Base-by-base conservation (phyloP, 2,329 filamentous ascomycete genomes). In the Penicillium sp. region DNA sequence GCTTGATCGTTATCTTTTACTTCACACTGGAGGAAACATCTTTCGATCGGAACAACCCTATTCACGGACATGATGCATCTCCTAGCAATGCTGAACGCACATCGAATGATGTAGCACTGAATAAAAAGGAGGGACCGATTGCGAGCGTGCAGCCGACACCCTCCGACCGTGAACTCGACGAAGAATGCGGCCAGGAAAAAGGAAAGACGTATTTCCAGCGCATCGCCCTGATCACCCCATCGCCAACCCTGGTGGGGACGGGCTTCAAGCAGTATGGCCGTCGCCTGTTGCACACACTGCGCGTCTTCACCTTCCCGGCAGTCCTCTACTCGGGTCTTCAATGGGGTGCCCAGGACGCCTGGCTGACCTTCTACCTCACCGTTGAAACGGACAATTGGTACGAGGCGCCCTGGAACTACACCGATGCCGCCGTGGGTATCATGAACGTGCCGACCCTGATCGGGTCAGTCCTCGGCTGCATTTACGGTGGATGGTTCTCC, bases 321-420 rank as follows among this genome's bases (percentile, higher is more conserved):
- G 82, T 85, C 10, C 77, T 83, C 61, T 85, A 81, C 60, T 81
- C 82, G 3, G 83, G 83, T 9, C 69, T 85, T 25, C 83, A 85
- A 65, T 86, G 83, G 83, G 83, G 83, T 4, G 76, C 81, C 31
- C 84, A 86, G 68, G 83, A 85, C 62, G 82, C 83, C n/a, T 85
- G 83, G 71, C 71, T 86, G 23, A 82, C 81, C 1, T 85, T 86
- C 67, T 85, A 86, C 61, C 73, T 84, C 33, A 86, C 83, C 0
- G 77, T 85, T 1, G 78, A 84, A 65, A 81, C 86, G 63, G 82
- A 84, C 60, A 80, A 80, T 62, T 85, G 82, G 80, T 80, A 79
- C 27, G 78, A 72, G 0, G 70, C 74, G 10, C 84, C 84, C 0
- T 86, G 81, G 78, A 80, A 83, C 67, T 86, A 86, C 66, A 75